A percentile compares a stretch with the other conserved stretches of the same genome.
Conservation (phyloP, 345 rosid genomes). For the Erysimum cheiranthoides region DNA sequence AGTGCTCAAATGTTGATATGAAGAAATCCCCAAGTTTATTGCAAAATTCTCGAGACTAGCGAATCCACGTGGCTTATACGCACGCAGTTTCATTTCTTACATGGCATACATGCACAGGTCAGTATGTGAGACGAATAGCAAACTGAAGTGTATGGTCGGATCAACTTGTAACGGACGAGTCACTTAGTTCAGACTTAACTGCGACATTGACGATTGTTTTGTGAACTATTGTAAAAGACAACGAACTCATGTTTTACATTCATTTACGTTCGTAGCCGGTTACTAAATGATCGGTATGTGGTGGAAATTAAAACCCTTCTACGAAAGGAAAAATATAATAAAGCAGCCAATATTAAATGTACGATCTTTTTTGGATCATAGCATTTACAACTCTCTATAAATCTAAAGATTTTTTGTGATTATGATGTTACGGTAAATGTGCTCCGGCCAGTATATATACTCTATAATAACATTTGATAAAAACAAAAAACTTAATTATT, state of each 20-base stretch:
- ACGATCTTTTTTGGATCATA: neutral
- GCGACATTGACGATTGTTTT: constrained; percentile 18
- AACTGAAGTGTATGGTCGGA: constrained; percentile 17
- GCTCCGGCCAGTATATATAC: no score
- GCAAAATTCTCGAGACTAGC: constrained; percentile 18
- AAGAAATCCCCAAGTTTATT: constrained; percentile 35
- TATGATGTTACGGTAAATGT: no score
- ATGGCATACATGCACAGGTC: constrained; percentile 42
- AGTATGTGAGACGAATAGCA: constrained; percentile 26
- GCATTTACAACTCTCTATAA: no score
- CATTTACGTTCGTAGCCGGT: constrained; percentile 13
- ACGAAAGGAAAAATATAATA: neutral
- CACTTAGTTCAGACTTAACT: neutral
- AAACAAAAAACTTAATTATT: no score
- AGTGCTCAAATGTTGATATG: constrained; percentile 6
- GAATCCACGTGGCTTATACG: constrained; percentile 30
- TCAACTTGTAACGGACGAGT: constrained; percentile 1
- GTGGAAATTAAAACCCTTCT: constrained; percentile 8
- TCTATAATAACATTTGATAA: no score
- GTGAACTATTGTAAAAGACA: constrained; percentile 3
- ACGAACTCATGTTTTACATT: neutral
- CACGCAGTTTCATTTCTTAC: neutral
- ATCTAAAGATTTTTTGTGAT: no score
- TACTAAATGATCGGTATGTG: constrained; percentile 9
- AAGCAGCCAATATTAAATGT: neutral